Evolutionary conservation across 1,139 yeast genomes (phyloP), one percentile per base, ranked within the genome.

Genomic region (Pichia terricola): DNA sequence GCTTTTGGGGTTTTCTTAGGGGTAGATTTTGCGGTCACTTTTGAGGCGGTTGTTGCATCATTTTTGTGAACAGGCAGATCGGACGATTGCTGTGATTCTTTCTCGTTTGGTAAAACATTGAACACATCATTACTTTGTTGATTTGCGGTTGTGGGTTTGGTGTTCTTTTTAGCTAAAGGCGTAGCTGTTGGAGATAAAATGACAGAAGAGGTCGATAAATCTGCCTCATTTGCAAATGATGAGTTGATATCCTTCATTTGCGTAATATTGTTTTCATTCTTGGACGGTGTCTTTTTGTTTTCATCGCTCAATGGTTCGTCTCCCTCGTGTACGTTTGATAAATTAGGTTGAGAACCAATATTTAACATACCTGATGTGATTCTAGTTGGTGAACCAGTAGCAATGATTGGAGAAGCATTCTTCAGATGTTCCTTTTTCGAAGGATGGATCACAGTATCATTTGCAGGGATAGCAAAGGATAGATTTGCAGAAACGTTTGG

Each of bases 311-410:
- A 16, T 16, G 22, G 10, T 30, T 40, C 44, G 10, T 40, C 38
- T 31, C 50, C 55, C n/a, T 44, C 43, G 32, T 47, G 53, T 16
- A 48, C 46, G 35, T 57, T 59, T 2, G 66, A 60, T n/a, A 62
- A 45, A 42, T 61, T 58, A 1, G 66, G 66, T 41, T 58, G 62
- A 4, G 50, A 49, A 8, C 47, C 41, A 1, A 51, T 39, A 7
- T 47, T 47, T n/a, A 81, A 63, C 85, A 79, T 81, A 1, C 88
- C 88, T 0, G 85, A 79, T 1, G 84, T 77, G 39, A 80, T 78
- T 55, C 86, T 68, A 43, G 62, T 62, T 16, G 63, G 63, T 4
- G 63, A 59, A 1, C 72, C 66, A 25, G 53, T 50, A 1, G 69
- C 64, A 26, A 66, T 59, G 3, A 60, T 53, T 5, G 62, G 62